Evolutionary conservation across 1,139 yeast species (phyloP), one percentile per base, ranked within the genome.

Genomic region (Kluyveromyces marxianus): DNA sequence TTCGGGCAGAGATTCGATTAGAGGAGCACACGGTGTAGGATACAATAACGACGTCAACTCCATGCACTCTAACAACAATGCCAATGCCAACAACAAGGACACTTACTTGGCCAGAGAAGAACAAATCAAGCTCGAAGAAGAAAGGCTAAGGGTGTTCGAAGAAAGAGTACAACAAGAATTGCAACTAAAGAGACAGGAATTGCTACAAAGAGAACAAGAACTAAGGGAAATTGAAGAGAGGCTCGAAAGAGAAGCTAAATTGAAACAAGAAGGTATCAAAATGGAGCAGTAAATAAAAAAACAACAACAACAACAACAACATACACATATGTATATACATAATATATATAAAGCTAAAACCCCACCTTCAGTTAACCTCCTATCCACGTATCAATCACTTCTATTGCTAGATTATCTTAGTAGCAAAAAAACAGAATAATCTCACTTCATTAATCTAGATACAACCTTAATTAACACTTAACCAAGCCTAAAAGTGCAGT

Each of bases 101-200:
- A 76, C 76, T 31, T 81, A 80, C 58, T 58, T 77, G 56, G 77
- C 80, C 43, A 83, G 85, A 67, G 94, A 84, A 64, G 92, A 83
- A 62, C 92, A 83, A 63, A 84, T 84, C 57, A 79, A 81, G 62
- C 69, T 83, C 48, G 94, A 84, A 63, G 92, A 84, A 66, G 92
- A 83, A 64, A 76, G 92, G 63, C 71, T 84, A 58, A 79, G 72
- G 60, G 86, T 85, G 45, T 84, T 83, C 60, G 94, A 84, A 66
- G 87, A 83, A 62, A 75, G 96, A 55, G 96, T 92, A 26, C 96
- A 88, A 65, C 85, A 84, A 60, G 97, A 90, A 64, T 75, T 92
- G 66, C 74, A 85, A 58, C 79, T 79, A 62, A 89, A 89, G 74
- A 77, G 95, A 55, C 81, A 83, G 58, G 96, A 88, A 65, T 75